Evolutionary conservation across 768 basidiomycete genomes (phyloP).

Genomic region (Phanerochaete carnosa): DNA sequence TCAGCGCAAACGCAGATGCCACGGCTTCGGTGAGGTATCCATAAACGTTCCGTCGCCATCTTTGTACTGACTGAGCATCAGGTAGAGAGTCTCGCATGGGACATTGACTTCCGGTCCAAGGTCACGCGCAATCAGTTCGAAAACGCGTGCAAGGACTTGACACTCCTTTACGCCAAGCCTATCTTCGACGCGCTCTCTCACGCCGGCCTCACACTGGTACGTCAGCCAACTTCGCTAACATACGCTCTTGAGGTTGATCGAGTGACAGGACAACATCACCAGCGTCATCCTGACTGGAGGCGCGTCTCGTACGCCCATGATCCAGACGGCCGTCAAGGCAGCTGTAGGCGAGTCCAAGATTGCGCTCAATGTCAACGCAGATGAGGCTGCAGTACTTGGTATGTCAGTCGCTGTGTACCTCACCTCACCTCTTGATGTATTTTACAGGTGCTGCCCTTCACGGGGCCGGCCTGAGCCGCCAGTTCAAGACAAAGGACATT

Average conservation of each 20-base stretch:
- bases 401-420: not conserved
- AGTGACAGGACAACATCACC: constrained; percentile 66
- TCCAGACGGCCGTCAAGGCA: constrained; percentile 76
- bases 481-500: constrained; percentile 95
- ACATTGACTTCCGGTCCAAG: constrained; percentile 85
- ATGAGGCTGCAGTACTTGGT: constrained; percentile 93
- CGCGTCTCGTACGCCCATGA: constrained; percentile 85
- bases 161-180: constrained; percentile 60
- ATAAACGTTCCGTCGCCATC: not conserved
- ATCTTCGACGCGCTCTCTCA: constrained; percentile 68
- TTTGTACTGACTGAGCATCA: constrained; percentile 26
- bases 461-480: constrained; percentile 82
- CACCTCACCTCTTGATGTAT: not conserved
- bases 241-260: not conserved
- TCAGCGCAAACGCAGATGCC: constrained; percentile 90
- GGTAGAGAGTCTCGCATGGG: constrained; percentile 88
- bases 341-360: constrained; percentile 86
- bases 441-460: constrained; percentile 75
- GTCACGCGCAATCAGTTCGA: constrained; percentile 82
- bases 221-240: constrained; percentile 16
- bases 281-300: constrained; percentile 96
- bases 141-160: constrained; percentile 62
- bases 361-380: constrained; percentile 93
- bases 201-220: constrained; percentile 66
- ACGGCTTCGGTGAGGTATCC: constrained; percentile 54